Evolutionary conservation across 2,329 filamentous ascomycete genomes (phyloP), one percentile per base, ranked within the genome.

Genomic region (Elsinoe batatas): DNA sequence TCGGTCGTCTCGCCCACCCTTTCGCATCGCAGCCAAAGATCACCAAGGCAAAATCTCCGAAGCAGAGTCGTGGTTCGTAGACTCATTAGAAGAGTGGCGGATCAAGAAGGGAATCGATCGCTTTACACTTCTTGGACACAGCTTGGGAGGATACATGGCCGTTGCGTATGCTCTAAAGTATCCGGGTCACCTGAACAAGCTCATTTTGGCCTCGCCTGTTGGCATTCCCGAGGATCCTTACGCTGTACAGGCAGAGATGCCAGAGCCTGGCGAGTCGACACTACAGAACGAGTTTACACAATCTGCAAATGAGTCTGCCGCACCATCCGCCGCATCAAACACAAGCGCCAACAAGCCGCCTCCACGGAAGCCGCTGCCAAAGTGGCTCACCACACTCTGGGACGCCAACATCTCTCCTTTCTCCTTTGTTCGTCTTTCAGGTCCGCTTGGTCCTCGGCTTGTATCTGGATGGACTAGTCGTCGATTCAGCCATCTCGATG

Each of bases 351-450:
- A 72, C 10, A 73, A 71, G 53, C 64, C 62, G 61, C 70, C 79
- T 0, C 79, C 81, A 0, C 73, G 78, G 17, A 74, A 78, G 12
- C 85, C 83, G 1, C 70, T 93, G 2, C 89, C 91, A 0, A 83
- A 85, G 69, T 96, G 91, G 91, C 76, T 97, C 17, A 83, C 84
- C 56, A 96, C 91, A 73, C 81, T 98, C 3, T 98, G 93, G 93
- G 93, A 98, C 62, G 87, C 90, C 62, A 98, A 98, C 67, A 82
- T 97, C 60, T 96, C 91, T 0, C 93, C 93, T 5, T 98, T 98
- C 70, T 91, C 85, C 61, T 76, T 98, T 49, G 82, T 98, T 12
- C 87, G 93, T 58, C 85, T 90, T 76, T 79, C 88, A 1, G 93
- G 93, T 0, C 93, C 93, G 0, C 75, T 98, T 0, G 93, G 93